Conservation (phyloP, 148 eudicot genomes). For the Nepenthes mirabilis region DNA sequence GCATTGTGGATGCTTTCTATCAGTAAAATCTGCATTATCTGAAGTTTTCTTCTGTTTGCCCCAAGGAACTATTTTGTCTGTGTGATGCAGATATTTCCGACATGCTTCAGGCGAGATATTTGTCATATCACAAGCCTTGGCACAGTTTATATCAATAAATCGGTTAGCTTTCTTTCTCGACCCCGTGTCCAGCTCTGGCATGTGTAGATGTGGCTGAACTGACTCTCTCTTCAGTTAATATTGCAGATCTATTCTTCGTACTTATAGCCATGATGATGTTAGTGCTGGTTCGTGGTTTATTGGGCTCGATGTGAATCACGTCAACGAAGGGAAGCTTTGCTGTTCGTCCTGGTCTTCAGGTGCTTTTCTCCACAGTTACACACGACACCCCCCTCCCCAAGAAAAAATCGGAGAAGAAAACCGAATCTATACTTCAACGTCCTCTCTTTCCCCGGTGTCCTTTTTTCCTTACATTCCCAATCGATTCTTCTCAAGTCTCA, state of each 20-base stretch:
- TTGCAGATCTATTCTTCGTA: slow-evolving; percentile 54
- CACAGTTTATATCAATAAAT: slow-evolving; percentile 73
- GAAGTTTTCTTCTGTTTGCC: not conserved
- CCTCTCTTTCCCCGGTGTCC: no score
- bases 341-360: slow-evolving; percentile 88
- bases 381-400: not conserved
- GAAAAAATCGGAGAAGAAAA: no score
- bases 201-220: slow-evolving; percentile 1
- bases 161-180: slow-evolving; percentile 25
- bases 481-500: no score
- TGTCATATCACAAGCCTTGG: slow-evolving; percentile 72
- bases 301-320: slow-evolving; percentile 73
- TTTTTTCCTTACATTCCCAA: no score
- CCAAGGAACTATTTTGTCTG: slow-evolving; percentile 2
- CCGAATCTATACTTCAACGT: no score
- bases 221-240: slow-evolving; percentile 6
- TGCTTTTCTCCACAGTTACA: slow-evolving; percentile 12
- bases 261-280: slow-evolving; percentile 84
- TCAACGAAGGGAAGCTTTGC: slow-evolving; percentile 74
- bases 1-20: not conserved
- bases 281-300: slow-evolving; percentile 91
- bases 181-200: not conserved
- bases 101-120: slow-evolving; percentile 88
- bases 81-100: slow-evolving; percentile 50
- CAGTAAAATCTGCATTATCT: not conserved